Evolutionary conservation across 2,329 filamentous ascomycete genomes (phyloP), one percentile per base, ranked within the genome.

Genomic region (Paracoccidioides lutzii): DNA sequence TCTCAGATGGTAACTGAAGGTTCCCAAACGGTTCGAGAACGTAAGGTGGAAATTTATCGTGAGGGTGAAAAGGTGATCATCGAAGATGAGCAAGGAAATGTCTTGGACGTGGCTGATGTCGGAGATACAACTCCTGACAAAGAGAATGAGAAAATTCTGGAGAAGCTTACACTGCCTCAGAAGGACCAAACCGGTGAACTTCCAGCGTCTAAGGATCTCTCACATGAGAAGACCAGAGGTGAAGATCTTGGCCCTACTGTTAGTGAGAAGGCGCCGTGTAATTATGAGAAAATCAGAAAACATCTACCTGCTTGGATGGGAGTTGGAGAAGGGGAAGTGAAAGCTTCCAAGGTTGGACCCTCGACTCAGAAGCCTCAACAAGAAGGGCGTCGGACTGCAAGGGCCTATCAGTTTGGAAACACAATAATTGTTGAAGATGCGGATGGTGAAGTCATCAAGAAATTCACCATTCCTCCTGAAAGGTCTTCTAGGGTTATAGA

Each of bases 11-110:
- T 28, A 12, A 37, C 15, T 2, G 22, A 10, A 44, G 38, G 10
- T 7, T n/a, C 40, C 4, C 33, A n/a, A 35, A 72, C 71, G 65
- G 6, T 66, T 63, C 52, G 71, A 67, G 61, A 69, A 58, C 63
- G 70, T 15, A 63, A 69, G 41, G 68, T 88, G 8, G 82, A 94
- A 59, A 79, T 90, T 0, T 96, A 85, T 62, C 81, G 90, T 60
- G 90, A 96, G 71, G 90, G 90, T 1, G 69, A 84, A 54, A 71
- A 94, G 28, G 79, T 93, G 42, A 74, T 96, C 5, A 82, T 94
- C 55, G 91, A 97, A 69, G 87, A 95, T 63, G 77, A 84, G 59
- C 85, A 95, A 56, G 91, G 91, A 6, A 90, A 96, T 55, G 90
- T 96, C 2, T 68, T 96, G 5, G 81, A 81, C 15, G 81, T 88